Base-by-base conservation (phyloP, 2,329 filamentous ascomycete genomes). In the Alternaria tenuissima region DNA sequence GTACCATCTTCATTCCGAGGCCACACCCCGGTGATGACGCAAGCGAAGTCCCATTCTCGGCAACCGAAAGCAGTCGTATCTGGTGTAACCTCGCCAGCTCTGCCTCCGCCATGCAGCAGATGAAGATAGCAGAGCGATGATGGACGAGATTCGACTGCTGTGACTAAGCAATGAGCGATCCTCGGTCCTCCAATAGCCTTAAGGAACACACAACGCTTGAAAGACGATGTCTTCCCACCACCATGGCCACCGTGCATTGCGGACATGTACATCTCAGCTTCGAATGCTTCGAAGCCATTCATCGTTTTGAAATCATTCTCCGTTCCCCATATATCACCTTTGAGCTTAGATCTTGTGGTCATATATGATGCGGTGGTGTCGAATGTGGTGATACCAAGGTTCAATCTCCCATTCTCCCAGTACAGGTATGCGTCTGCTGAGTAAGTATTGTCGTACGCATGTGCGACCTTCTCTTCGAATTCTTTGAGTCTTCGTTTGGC, bases 161-260 rank as follows among this genome's bases (percentile, higher is more conserved):
- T 57, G 14, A 83, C 56, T 44, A 90, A 74, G 5, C 66, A 65
- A 1, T 76, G 47, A 24, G 73, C 67, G 1, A 86, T 39, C 2
- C 73, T 54, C 2, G 2, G 39, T 51, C 55, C 59, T 62, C 79
- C 79, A 12, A 89, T 83, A 38, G 69, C 0, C 59, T 84, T 85
- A 7, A 90, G 72, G 66, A 90, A 89, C 30, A 89, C 42, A 70
- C 87, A 89, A 66, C 88, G 82, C 77, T 89, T 89, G 79, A 90
- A 89, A 0, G 87, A 82, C 9, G 84, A 89, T 0, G 86, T 89
- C 77, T 88, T 89, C 66, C 84, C 82, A 22, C 82, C 78, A 18
- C 80, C 80, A 52, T 89, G 86, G 0, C 86, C 86, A 24, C 84
- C 84, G 52, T 89, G 86, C 83, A 90, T 86, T 12, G 62, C 67